Conservation (phyloP, 495 filamentous ascomycete genomes). For the Neurospora africana region DNA sequence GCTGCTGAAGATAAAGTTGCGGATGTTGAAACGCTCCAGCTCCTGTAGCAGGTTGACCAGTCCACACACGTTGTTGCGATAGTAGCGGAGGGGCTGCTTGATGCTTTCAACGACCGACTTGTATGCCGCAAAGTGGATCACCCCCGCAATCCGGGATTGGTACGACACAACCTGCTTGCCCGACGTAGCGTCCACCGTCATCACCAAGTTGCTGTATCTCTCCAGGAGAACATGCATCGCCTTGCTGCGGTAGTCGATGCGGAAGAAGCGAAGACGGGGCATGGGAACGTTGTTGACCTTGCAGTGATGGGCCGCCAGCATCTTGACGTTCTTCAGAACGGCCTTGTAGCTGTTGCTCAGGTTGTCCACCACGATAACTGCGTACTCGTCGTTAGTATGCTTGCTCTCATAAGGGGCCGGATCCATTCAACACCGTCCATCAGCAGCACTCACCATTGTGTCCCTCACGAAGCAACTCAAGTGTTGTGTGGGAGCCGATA, state of each 20-base stretch:
- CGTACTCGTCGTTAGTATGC: background rate
- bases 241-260: slow-evolving; percentile 46
- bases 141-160: slow-evolving; percentile 44
- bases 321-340: slow-evolving; percentile 43
- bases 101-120: slow-evolving; percentile 44
- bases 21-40: slow-evolving; percentile 48
- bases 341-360: slow-evolving; percentile 48
- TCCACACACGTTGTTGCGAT: slow-evolving; percentile 55
- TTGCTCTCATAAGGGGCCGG: background rate
- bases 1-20: slow-evolving; percentile 56
- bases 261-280: slow-evolving; percentile 44
- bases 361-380: slow-evolving; percentile 51
- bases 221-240: slow-evolving; percentile 17
- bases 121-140: slow-evolving; percentile 56
- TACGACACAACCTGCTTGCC: slow-evolving; percentile 32
- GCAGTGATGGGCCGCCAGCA: slow-evolving; percentile 41
- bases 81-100: slow-evolving; percentile 47
- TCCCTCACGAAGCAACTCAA: slow-evolving; percentile 50
- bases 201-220: slow-evolving; percentile 20
- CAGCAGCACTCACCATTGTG: slow-evolving; percentile 34
- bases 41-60: slow-evolving; percentile 47
- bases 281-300: slow-evolving; percentile 18
- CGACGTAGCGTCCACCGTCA: slow-evolving; percentile 26
- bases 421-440: background rate
- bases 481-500: slow-evolving; percentile 53